Evolutionary conservation across 805 yeast species (phyloP).

Genomic region (Candida ipomoeae): DNA sequence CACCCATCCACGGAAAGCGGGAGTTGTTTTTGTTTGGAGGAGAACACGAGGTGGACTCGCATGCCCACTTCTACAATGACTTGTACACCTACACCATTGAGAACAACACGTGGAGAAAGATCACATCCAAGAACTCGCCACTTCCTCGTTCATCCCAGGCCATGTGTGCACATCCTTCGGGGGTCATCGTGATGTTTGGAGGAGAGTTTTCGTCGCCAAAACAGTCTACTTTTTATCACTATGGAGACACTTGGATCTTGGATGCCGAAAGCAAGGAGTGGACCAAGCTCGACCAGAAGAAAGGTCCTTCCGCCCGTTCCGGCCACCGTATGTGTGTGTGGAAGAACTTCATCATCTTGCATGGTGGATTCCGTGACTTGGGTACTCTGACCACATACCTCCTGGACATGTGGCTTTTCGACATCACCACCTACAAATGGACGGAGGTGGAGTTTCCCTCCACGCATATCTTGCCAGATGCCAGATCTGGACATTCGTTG

Average conservation of each 20-base stretch:
- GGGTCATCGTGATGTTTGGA: conserved; percentile 81
- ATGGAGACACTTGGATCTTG: conserved; percentile 92
- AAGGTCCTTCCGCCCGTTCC: conserved; percentile 79
- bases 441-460: conserved; percentile 81
- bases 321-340: conserved; percentile 89
- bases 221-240: conserved; percentile 92
- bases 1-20: conserved; percentile 67
- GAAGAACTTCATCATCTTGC: conserved; percentile 83
- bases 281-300: conserved; percentile 76
- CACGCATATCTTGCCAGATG: conserved; percentile 77
- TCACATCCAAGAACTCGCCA: conserved; percentile 81
- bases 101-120: conserved; percentile 74
- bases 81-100: conserved; percentile 69
- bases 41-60: conserved; percentile 52
- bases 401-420: conserved; percentile 89
- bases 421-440: conserved; percentile 88
- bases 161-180: conserved; percentile 89
- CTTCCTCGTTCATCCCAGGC: conserved; percentile 92
- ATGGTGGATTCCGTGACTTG: conserved; percentile 91
- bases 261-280: conserved; percentile 85
- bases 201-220: conserved; percentile 97
- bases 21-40: conserved; percentile 91
- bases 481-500: conserved; percentile 90
- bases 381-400: conserved; percentile 80
- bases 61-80: conserved; percentile 77